Base-by-base conservation (phyloP, 805 yeast species). In the Saccharomycopsis amapae region DNA sequence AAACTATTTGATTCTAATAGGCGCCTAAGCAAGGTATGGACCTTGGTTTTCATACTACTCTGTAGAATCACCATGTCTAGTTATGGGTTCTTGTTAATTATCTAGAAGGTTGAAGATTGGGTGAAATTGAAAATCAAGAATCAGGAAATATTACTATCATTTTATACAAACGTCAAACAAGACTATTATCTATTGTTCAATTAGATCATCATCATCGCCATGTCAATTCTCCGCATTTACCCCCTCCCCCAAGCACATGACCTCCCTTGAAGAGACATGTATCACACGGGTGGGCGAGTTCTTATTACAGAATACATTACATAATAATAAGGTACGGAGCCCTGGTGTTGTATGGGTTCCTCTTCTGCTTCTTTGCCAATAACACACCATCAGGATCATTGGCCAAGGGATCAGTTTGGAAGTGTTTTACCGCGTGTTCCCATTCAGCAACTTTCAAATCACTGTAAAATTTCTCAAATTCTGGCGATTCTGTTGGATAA, bases 341-440 rank as follows among this genome's bases (percentile, higher is more conserved):
- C 1, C 40, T 12, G 44, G 72, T 62, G 4, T 63, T 60, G 55
- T 69, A 79, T 1, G 87, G 87, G 56, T 84, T 79, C 49, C 93
- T 67, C 1, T 58, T 51, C 1, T 37, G 12, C 55, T 74, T 81
- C 59, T 84, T 84, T 3, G 54, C 58, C 2, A 62, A 44, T 40
- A 78, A n/a, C n/a, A n/a, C n/a, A n/a, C n/a, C n/a, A n/a, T n/a
- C n/a, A n/a, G n/a, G n/a, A 12, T 20, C 38, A 2, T 17, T 34
- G 0, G 86, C 89, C 55, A 73, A 76, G 62, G 78, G 76, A 58
- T 81, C 86, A 5, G 56, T 47, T 25, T 61, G 65, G 55, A 83
- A 84, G 25, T 65, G 64, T n/a, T 60, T 54, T 3, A 76, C 66
- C 0, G 88, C 89, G 62, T 67, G 64, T 32, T 64, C 64, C 36